Conservation (phyloP, 805 yeast genomes). For the Suhomyces xylopsoci region DNA sequence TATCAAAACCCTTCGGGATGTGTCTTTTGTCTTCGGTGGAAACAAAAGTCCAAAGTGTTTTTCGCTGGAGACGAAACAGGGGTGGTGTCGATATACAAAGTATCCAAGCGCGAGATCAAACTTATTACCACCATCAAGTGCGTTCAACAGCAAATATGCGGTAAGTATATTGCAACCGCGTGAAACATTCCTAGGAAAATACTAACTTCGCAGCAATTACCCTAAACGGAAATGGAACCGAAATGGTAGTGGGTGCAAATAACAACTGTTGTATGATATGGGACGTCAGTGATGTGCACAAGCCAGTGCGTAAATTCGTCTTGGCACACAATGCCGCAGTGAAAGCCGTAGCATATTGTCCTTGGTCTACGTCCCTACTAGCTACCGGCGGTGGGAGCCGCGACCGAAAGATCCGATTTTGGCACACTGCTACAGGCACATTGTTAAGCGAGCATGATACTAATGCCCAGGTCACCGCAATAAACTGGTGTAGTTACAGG, state of each 20-base stretch:
- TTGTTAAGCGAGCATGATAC: constrained; percentile 55
- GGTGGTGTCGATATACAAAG: constrained; percentile 44
- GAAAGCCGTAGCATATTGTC: constrained; percentile 86
- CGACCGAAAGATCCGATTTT: constrained; percentile 76
- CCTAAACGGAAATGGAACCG: constrained; percentile 48
- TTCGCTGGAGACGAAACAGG: constrained; percentile 69
- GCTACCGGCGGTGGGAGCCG: constrained; percentile 92
- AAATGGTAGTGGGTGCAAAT: constrained; percentile 79
- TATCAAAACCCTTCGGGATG: constrained; percentile 32
- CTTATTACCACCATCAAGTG: constrained; percentile 18
- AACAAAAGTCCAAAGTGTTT: constrained; percentile 23
- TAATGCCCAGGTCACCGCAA: constrained; percentile 72
- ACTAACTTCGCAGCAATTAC: constrained; percentile 47
- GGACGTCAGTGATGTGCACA: constrained; percentile 44
- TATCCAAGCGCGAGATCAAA: constrained; percentile 12
- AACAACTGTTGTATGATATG: constrained; percentile 79
- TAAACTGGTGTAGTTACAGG: constrained; percentile 66
- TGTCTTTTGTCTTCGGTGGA: constrained; percentile 62
- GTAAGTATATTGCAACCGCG: constrained; percentile 18
- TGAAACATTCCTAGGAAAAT: neutral
- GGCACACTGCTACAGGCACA: constrained; percentile 84
- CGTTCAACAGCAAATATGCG: constrained; percentile 38
- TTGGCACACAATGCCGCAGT: constrained; percentile 82
- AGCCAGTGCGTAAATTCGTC: constrained; percentile 45
- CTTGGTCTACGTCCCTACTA: constrained; percentile 76